These are phyloP conservation scores for Candida easanensis DNA, from an alignment of 805 yeast genomes.

Conservation along the genomic window DNA sequence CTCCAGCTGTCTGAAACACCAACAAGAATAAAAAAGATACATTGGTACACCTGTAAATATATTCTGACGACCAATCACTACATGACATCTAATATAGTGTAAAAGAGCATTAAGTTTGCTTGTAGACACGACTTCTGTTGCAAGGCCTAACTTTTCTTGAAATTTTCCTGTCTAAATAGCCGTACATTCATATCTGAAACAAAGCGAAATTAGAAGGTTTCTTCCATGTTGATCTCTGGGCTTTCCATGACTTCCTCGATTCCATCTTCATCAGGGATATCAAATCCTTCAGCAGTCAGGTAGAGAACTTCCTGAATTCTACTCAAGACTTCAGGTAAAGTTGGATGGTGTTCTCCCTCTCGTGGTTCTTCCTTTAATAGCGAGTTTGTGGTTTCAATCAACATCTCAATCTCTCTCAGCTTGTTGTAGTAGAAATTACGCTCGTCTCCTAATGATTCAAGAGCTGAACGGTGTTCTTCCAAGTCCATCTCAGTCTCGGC, in stretches of 20 bases:
- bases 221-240: conserved; percentile 31
- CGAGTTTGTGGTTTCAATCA: conserved; percentile 63
- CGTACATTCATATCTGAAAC: too few species aligned
- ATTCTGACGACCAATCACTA: too few species aligned
- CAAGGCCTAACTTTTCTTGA: too few species aligned
- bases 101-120: too few species aligned
- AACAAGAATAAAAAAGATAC: not conserved
- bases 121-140: too few species aligned
- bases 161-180: too few species aligned
- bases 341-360: conserved; percentile 23
- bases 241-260: conserved; percentile 21
- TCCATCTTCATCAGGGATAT: conserved; percentile 45
- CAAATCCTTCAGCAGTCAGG: conserved; percentile 82
- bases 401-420: conserved; percentile 81
- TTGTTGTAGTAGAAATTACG: conserved; percentile 89
- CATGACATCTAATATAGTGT: too few species aligned
- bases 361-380: conserved; percentile 37
- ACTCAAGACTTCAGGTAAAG: conserved; percentile 42
- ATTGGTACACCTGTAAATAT: conserved; percentile 3
- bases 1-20: conserved; percentile 1
- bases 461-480: conserved; percentile 53
- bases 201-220: conserved; percentile 19
- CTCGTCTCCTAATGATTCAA: conserved; percentile 72
- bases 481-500: conserved; percentile 46
- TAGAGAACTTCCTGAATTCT: conserved; percentile 77